Base-by-base conservation (phyloP, 2,329 filamentous ascomycete species). In the Aspergillus bombycis region DNA sequence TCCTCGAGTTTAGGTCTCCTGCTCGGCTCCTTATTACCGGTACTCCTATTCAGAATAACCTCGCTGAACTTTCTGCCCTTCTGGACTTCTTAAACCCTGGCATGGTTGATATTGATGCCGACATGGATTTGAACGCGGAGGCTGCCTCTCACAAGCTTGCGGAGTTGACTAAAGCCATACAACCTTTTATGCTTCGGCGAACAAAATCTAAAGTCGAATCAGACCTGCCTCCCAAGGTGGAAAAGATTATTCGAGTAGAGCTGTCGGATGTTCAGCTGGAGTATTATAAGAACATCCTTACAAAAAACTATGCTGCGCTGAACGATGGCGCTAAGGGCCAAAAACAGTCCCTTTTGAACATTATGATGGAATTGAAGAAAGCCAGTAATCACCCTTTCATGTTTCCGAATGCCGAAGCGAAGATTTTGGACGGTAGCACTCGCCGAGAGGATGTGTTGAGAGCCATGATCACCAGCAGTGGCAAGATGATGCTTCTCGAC, bases 361-460 rank as follows among this genome's bases (percentile, higher is more conserved):
- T 99, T 76, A 97, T 99, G 88, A 99, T 99, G 95, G 95, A 99
- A 78, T 80, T 99, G 73, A 99, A 99, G 83, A 99, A 99, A 79
- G 93, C 95, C 76, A 98, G 94, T 81, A 99, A 99, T 73, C 95
- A 99, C 75, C 94, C 95, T 1, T 96, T 97, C 81, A 96, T 99
- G 90, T 98, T 99, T 71, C 91, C 92, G 2, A 94, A 93, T 66
- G 94, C 93, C 2, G 95, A 99, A 75, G 92, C 96, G 62, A 92
- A 91, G 69, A 92, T 98, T 14, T 80, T 98, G 57, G 89, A 88
- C 64, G 93, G 92, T 16, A 93, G 90, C 72, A 86, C 87, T 59
- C 89, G 91, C 23, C 91, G 94, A 34, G 94, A 98, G 73, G 95
- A 98, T 75, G 88, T 93, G 67, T 87, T 99, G 71, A 95, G 96